These are phyloP conservation scores for Talaromyces rugulosus DNA, from an alignment of 2,329 filamentous ascomycete species.

Conservation along the genomic window DNA sequence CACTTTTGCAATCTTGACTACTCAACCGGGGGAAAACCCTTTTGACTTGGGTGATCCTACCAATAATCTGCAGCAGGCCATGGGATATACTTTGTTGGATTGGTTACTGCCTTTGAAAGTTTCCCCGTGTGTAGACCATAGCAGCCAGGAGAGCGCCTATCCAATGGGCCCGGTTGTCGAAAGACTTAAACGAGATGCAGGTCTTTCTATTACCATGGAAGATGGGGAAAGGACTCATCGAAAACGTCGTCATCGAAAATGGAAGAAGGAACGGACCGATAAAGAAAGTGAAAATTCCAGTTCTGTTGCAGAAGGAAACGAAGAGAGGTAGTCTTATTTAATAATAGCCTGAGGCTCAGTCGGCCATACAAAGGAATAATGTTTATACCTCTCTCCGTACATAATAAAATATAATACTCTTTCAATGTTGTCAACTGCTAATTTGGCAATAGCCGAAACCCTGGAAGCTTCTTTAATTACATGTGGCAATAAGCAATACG, in stretches of 20 bases:
- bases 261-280: background rate
- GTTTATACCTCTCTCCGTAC: background rate
- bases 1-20: slow-evolving; percentile 75
- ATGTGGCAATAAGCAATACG: background rate
- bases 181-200: slow-evolving; percentile 48
- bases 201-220: slow-evolving; percentile 13
- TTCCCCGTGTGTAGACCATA: slow-evolving; percentile 70
- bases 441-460: background rate
- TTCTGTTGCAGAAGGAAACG: background rate
- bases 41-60: slow-evolving; percentile 68
- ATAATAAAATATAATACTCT: background rate
- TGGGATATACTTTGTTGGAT: slow-evolving; percentile 67
- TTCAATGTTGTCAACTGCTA: background rate
- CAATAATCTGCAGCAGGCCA: slow-evolving; percentile 71
- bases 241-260: background rate
- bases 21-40: slow-evolving; percentile 71
- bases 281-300: background rate
- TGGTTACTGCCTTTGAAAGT: slow-evolving; percentile 76
- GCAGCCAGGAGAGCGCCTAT: slow-evolving; percentile 63
- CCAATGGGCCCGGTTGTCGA: slow-evolving; percentile 60
- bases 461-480: background rate
- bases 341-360: too few relatives aligned
- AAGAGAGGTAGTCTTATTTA: background rate
- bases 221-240: background rate
- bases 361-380: background rate